Base-by-base conservation (phyloP, 179 eudicot genomes). In the Beta corolliflora region DNA sequence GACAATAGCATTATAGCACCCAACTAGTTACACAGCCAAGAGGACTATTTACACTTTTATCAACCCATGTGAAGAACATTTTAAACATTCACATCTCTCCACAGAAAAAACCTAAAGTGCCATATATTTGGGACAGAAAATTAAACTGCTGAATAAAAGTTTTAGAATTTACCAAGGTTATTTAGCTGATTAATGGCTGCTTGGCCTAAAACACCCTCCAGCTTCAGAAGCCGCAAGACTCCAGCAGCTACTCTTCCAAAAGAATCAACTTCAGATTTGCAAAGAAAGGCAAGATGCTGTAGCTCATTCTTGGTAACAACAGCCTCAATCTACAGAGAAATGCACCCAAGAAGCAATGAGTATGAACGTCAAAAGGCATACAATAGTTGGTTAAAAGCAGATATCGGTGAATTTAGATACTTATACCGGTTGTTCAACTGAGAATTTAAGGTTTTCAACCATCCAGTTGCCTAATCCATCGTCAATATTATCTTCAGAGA, bases 201-300 rank as follows among this genome's bases (percentile, higher is more conserved):
- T 77, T 91, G 89, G 55, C 98, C 99, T 81, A 94, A 69, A 13
- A 93, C 86, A 58, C 89, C 90, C 80, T 96, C 99, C 60, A 97
- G 87, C 81, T 93, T 94, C 80, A 97, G 88, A 82, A 97, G 85
- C 84, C 97, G 93, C 82, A 97, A 84, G 71, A 94, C 80, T 50
- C 96, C 94, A 56, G 93, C 99, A 85, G 93, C 83, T 74, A 97
- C 89, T 71, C 98, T 84, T 76, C 99, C 98, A 84, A 92, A 85
- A 63, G 99, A 97, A 58, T 91, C 97, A 73, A 92, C 95, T 86
- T 97, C 99, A 77, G 98, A 88, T 87, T 90, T 93, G 90, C 95
- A 93, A 81, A 94, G 88, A 76, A 77, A 70, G 65, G 91, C 91
- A 81, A 97, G 97, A 84, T 93, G 91, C 80, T 97, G 91, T 58